phyloP scores from a whole-genome alignment of 2,329 filamentous ascomycete genomes.

The Claviceps sp. region DNA sequence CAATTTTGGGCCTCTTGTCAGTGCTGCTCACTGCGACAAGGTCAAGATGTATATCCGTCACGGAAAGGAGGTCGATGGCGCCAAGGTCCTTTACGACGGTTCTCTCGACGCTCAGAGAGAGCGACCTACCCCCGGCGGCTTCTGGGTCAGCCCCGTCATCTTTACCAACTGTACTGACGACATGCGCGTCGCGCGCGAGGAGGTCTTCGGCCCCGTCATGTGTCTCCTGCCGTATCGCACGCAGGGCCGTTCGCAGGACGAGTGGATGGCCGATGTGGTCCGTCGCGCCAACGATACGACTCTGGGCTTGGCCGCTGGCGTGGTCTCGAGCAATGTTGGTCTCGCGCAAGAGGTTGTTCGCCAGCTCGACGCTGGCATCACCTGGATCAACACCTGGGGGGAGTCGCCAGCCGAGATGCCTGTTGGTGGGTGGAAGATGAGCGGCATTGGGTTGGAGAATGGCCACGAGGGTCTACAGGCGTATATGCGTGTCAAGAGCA shows the following conservation, averaged over 20 bases:
- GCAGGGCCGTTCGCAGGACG: conserved; percentile 12
- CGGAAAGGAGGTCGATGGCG: conserved; percentile 60
- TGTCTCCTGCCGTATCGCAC: conserved; percentile 61
- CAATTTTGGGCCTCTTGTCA: conserved; percentile 78
- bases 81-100: conserved; percentile 62
- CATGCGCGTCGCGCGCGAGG: conserved; percentile 69
- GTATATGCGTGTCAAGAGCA: conserved; percentile 81
- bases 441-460: conserved; percentile 79
- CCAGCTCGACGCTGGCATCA: conserved; percentile 69
- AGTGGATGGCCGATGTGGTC: conserved; percentile 52
- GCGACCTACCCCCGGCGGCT: conserved; percentile 47
- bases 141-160: conserved; percentile 72
- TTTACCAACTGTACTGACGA: conserved; percentile 75
- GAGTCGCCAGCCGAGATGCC: conserved; percentile 86
- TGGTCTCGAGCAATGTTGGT: conserved; percentile 67
- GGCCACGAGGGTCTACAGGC: conserved; percentile 65
- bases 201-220: conserved; percentile 86
- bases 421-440: conserved; percentile 85
- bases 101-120: conserved; percentile 36
- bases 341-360: conserved; percentile 58
- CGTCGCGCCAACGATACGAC: conserved; percentile 61
- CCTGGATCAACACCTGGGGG: conserved; percentile 91
- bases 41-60: conserved; percentile 64
- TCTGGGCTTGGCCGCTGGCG: conserved; percentile 69
- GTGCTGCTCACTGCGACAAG: conserved; percentile 60